A percentile compares a stretch with the other conserved stretches of the same genome.
These are phyloP conservation scores for Stenocarpella maydis DNA, from an alignment of 2,329 filamentous ascomycete species.

Conservation along the genomic window DNA sequence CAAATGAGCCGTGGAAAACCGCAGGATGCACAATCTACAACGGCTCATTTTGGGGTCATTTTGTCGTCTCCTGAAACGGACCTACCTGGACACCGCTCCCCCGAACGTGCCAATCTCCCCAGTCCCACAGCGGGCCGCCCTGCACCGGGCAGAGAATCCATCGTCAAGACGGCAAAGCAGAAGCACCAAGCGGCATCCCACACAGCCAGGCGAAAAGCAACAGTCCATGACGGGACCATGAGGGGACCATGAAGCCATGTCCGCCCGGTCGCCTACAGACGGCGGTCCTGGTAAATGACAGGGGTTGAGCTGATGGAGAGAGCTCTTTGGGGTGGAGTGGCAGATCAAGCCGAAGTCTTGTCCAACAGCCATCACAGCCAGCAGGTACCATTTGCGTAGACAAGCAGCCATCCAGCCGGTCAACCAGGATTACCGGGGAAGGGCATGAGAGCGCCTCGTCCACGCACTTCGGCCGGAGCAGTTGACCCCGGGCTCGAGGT, in stretches of 20 bases:
- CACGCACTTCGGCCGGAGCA: neutral
- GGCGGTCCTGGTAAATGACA: constrained; percentile 7
- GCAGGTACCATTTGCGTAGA: neutral
- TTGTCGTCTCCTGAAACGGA: constrained; percentile 5
- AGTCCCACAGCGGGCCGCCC: constrained; percentile 5
- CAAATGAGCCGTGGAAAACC: neutral
- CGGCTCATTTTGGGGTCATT: neutral
- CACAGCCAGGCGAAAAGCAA: neutral
- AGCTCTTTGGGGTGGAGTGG: neutral
- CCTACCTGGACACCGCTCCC: neutral
- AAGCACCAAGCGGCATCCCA: neutral
- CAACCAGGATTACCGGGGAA: neutral
- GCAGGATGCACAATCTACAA: constrained; percentile 19
- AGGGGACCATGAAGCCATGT: neutral
- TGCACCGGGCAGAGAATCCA: neutral
- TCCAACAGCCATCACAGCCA: neutral
- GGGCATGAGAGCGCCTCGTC: neutral
- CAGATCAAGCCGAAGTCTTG: neutral
- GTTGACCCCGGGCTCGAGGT: neutral
- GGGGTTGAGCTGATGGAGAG: constrained; percentile 3
- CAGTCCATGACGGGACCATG: neutral
- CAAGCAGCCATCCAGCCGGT: neutral
- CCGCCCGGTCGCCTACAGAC: neutral
- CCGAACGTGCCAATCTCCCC: neutral
- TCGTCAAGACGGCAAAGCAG: neutral